Evolutionary conservation across 208 protist species (phyloP), one percentile per base, ranked within the genome.

Genomic region (Trypanosoma theileri): DNA sequence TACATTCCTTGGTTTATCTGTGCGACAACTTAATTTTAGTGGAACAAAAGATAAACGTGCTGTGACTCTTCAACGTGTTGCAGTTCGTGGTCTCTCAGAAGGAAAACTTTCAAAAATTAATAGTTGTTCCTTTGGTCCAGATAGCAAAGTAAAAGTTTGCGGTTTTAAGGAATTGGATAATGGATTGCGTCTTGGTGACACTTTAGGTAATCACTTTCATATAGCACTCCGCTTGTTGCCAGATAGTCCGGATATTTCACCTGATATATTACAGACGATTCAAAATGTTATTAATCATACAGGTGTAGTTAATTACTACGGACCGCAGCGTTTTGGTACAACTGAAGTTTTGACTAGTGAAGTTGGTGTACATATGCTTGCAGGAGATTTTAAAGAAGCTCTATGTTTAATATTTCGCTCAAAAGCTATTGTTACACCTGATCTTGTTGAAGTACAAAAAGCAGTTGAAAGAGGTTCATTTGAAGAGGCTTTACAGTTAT

Each of bases 41-140:
- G 97, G 97, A 41, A 98, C 96, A 14, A 99, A 99, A 73, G 97
- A 99, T 73, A 96, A 97, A 81, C 88, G 95, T 41, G 97, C 85
- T 1, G 86, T 98, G 35, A 99, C 97, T 10, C 71, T 91, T 52
- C 97, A 99, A 80, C 82, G 86, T 28, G 86, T 97, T 24, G 84
- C 93, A 9, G 82, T 92, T 7, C 84, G 78, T 17, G 75, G 86
- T 24, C 68, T 98, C 16, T 74, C 69, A 12, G 59, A 88, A n/a
- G 72, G 82, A 42, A 69, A 75, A 14, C 65, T 98, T 10, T 24
- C 28, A 28, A 59, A 41, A 11, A 65, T 98, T 10, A 97, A 98
- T 65, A 59, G 73, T 24, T 48, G 68, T 17, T 77, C 41, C n/a
- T 88, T 80, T 59, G 87, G 84, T 4, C 60, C 66, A 42, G 77